Evolutionary conservation across 1,284 basidiomycete genomes (phyloP), one percentile per base, ranked within the genome.

Genomic region (Bondarzewia mesenterica): DNA sequence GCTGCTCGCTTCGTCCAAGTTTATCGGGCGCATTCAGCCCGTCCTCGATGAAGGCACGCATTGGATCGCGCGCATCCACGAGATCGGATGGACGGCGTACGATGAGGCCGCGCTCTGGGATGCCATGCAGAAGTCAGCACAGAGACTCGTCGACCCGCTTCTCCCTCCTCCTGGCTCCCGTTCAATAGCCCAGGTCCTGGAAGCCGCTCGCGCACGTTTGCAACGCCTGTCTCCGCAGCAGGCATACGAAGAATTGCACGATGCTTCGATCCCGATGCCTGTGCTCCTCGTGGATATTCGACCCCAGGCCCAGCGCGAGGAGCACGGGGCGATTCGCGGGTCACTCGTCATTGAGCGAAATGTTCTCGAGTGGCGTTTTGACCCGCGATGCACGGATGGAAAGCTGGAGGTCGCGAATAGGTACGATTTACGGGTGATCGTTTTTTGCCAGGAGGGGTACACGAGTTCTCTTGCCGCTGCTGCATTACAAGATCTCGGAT

Each of bases 271-370:
- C 35, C 69, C 67, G 10, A 77, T 77, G 48, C 81, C 82, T 2
- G 78, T 78, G 2, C 74, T 87, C 46, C 70, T 88, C 39, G 82
- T 88, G n/a, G 85, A 88, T 60, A 86, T 88, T 48, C 78, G 85
- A 6, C 74, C 81, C 0, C 73, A 69, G 36, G 71, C 69, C 4
- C 76, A 85, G 60, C 73, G 84, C 14, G 66, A 67, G 8, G 59
- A 60, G 26, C 69, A 74, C 37, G 85, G 85, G 0, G 66, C 62
- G 0, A 80, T 88, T 51, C 70, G 71, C 7, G 82, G 84, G 0
- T 73, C 83, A 12, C 64, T 87, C 47, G 62, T 81, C 47, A 73
- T 87, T 51, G 85, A 88, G 56, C 73, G 85, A 18, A 85, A 82
- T 57, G 74, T 77, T n/a, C 69, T 86, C 43, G 84, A 86, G 62